Evolutionary conservation across 108 stramenopile species (phyloP).

Genomic region (Chaetoceros muelleri): DNA sequence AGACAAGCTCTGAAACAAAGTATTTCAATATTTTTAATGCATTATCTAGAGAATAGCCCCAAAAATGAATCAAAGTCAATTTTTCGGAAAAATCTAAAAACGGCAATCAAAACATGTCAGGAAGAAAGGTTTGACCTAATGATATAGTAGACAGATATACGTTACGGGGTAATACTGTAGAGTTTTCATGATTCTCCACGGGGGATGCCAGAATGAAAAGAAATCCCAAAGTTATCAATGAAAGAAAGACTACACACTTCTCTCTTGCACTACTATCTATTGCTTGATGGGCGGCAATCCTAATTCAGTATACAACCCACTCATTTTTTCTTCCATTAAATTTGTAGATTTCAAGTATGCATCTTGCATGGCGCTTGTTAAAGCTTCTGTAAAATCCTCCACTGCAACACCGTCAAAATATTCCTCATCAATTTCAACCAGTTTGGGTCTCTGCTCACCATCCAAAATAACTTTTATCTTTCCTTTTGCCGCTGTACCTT

Average conservation of each 20-base stretch:
- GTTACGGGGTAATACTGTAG: no score
- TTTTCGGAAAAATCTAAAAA: constrained; percentile 63
- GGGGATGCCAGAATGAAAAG: no score
- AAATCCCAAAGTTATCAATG: no score
- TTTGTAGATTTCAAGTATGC: constrained; percentile 23
- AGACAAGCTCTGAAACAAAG: constrained; percentile 31
- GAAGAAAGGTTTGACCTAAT: constrained; percentile 6
- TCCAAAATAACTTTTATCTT: constrained; percentile 33
- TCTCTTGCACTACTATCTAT: no score
- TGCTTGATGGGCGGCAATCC: constrained; percentile 8
- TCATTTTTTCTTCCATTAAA: constrained; percentile 39
- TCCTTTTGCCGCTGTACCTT: constrained; percentile 32
- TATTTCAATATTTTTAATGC: constrained; percentile 68
- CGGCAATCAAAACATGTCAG: constrained; percentile 64
- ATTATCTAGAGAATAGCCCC: constrained; percentile 69
- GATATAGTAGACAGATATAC: neutral
- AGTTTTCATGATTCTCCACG: no score
- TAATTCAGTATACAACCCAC: constrained; percentile 23
- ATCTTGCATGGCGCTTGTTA: constrained; percentile 33
- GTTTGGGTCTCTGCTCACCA: constrained; percentile 26
- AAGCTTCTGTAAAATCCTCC: constrained; percentile 13
- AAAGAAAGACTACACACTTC: no score
- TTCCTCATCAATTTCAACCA: constrained; percentile 26
- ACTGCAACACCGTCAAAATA: constrained; percentile 11
- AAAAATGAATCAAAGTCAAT: constrained; percentile 66